A percentile compares a stretch with the other conserved stretches of the same genome.
These are phyloP conservation scores for Mrakia frigida DNA, from an alignment of 768 basidiomycete genomes.

Conservation along the genomic window DNA sequence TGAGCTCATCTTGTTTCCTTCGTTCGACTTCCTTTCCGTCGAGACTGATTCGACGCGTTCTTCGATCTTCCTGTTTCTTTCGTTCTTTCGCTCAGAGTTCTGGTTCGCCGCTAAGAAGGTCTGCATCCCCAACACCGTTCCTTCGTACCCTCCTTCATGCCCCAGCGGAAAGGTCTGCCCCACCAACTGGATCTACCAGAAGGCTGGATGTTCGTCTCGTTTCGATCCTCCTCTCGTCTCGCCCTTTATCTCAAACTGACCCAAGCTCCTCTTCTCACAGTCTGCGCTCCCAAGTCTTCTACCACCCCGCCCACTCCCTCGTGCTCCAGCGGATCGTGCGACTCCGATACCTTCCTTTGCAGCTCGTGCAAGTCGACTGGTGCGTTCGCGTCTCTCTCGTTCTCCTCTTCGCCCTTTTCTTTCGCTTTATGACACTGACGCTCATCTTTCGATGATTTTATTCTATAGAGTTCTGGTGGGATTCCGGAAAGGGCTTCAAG, in stretches of 20 bases:
- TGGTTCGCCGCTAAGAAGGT: background rate
- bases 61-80: background rate
- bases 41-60: background rate
- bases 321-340: background rate
- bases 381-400: background rate
- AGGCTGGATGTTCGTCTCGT: too few species aligned
- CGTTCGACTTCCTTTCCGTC: background rate
- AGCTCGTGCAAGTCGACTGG: background rate
- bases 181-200: too few species aligned
- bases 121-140: too few species aligned
- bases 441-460: background rate
- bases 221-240: too few species aligned
- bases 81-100: background rate
- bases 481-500: background rate
- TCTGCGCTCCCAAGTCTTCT: background rate
- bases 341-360: background rate
- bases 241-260: too few species aligned
- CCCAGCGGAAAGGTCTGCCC: too few species aligned
- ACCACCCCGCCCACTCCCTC: background rate
- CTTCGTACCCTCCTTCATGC: too few species aligned
- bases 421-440: background rate
- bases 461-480: background rate
- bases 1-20: background rate
- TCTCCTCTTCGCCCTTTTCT: background rate
- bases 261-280: too few species aligned